phyloP scores from a whole-genome alignment of 371 early-diverging fungal species.

The Cladochytrium tenue region DNA sequence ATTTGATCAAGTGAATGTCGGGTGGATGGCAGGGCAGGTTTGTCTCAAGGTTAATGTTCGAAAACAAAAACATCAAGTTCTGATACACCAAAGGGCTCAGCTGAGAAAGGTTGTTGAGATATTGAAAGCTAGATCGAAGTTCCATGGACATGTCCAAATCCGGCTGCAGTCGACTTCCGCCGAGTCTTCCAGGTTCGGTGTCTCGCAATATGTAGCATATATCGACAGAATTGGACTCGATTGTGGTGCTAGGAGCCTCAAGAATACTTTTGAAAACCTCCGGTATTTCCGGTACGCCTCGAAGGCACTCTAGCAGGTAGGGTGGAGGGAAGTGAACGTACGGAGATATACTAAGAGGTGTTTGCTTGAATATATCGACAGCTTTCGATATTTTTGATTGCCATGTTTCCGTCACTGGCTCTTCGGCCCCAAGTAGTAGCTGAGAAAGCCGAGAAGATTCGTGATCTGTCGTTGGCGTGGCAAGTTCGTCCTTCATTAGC shows the following conservation, averaged over 20 bases:
- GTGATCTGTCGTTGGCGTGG: not conserved
- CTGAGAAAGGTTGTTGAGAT: slow-evolving; percentile 49
- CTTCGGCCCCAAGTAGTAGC: not conserved
- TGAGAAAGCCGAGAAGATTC: slow-evolving; percentile 1
- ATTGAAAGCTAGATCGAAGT: slow-evolving; percentile 54
- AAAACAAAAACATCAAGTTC: slow-evolving; percentile 70
- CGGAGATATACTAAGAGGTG: slow-evolving; percentile 63
- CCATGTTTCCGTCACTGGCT: not conserved
- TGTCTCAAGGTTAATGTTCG: slow-evolving; percentile 66
- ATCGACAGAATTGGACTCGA: slow-evolving; percentile 4
- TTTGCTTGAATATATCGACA: slow-evolving; percentile 49
- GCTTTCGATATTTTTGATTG: slow-evolving; percentile 6
- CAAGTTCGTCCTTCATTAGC: slow-evolving; percentile 51
- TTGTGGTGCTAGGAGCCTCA: not conserved
- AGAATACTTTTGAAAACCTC: not conserved
- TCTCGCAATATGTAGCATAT: not conserved
- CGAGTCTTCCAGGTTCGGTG: too few species aligned
- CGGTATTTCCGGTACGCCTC: slow-evolving; percentile 19
- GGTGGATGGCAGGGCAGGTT: slow-evolving; percentile 74
- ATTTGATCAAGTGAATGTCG: slow-evolving; percentile 72
- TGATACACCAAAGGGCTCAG: slow-evolving; percentile 73
- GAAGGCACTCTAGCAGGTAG: slow-evolving; percentile 51
- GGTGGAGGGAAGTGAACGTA: slow-evolving; percentile 61
- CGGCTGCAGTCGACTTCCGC: too few species aligned
- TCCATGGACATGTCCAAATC: slow-evolving; percentile 42